phyloP scores from a whole-genome alignment of 2,329 filamentous ascomycete genomes.

The Neospermospora avenae region DNA sequence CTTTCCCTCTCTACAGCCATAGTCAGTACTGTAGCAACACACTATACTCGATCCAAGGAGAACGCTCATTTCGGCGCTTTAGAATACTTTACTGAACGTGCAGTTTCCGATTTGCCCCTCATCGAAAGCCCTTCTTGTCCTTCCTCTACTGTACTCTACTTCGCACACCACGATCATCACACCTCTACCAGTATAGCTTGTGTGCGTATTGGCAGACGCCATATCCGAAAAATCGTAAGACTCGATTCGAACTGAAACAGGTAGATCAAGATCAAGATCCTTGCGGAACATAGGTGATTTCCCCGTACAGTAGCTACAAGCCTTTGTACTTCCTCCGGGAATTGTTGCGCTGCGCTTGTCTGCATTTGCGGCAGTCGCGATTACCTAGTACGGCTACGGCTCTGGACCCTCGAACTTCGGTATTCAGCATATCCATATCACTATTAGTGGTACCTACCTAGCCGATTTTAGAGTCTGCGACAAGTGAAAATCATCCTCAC shows the following conservation, averaged over 20 bases:
- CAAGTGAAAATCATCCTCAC: neutral
- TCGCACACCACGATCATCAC: neutral
- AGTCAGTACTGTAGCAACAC: too few relatives aligned
- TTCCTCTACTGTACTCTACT: neutral
- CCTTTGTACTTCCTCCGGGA: neutral
- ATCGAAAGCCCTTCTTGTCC: too few relatives aligned
- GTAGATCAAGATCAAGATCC: neutral
- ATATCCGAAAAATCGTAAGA: neutral
- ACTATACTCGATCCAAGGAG: too few relatives aligned
- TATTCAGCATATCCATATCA: neutral
- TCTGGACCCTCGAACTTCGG: neutral
- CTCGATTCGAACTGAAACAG: neutral
- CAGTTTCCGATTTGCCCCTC: neutral
- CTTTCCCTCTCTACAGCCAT: too few relatives aligned
- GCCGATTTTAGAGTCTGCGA: neutral
- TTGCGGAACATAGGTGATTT: neutral
- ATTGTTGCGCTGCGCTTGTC: neutral
- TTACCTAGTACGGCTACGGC: neutral
- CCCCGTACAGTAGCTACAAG: neutral
- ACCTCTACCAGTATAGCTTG: neutral
- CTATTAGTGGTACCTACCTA: neutral
- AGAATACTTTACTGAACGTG: too few relatives aligned
- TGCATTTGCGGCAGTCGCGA: constrained; percentile 2
- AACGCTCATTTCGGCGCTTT: too few relatives aligned
- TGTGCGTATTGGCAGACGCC: neutral